Base-by-base conservation (phyloP, 1,284 basidiomycete species). In the Apiotrichum veenhuisii region DNA sequence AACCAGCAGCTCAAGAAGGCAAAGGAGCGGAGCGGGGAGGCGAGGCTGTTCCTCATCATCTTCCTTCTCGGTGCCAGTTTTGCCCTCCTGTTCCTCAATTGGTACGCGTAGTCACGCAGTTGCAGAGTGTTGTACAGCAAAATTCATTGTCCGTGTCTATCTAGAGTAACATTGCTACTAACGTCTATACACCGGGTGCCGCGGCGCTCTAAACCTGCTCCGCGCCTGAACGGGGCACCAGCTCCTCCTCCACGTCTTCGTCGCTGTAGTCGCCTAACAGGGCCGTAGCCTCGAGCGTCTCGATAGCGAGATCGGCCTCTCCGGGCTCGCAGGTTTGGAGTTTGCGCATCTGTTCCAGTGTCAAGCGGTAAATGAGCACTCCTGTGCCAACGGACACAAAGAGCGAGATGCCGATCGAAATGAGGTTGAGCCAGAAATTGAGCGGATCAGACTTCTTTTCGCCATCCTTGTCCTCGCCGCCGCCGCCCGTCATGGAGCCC, bases 1-100 rank as follows among this genome's bases (percentile, higher is more conserved):
- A 83, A 83, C 64, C 68, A 76, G 55, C 81, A 84, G 72, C 68
- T 83, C 42, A 76, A 77, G 52, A 76, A 78, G 67, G 82, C 82
- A 5, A 80, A 78, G 56, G 74, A 81, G 69, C 69, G 79, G 23
- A 79, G 79, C 37, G 72, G 78, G 23, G 80, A 81, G 50, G 79
- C 79, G 17, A 75, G 80, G 57, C 69, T 80, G 49, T 80, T 79
- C 68, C 68, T 83, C 53, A 66, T 81, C 22, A 66, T 81, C 45
- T 83, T 83, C 61, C 67, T 83, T 25, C 64, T 83, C 17, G 78
- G 80, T 0, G 80, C 80, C 23, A 79, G 79, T 50, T 63, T 82
- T 41, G 78, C 79, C 1, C 61, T 83, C 52, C 65, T 83, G 42
- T 82, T 83, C 65, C 66, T 82, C 52, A 80, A 83, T 64, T 82